Percentiles rank a stretch among this genome's conserved stretches.
Conservation (phyloP, 306 rosid genomes). For the Malus domestica region DNA sequence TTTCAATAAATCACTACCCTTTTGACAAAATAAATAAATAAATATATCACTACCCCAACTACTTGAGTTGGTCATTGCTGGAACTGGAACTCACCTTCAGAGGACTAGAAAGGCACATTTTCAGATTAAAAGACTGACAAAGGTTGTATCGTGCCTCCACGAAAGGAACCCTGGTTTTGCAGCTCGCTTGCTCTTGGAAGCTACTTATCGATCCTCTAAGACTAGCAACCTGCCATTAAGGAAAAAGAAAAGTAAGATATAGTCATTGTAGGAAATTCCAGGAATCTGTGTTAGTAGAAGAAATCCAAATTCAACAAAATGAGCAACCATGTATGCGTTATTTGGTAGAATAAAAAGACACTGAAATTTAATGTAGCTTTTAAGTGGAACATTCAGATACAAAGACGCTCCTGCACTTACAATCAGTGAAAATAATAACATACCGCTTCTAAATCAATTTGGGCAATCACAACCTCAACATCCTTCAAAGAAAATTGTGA, state of each 20-base stretch:
- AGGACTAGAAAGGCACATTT: slow-evolving; percentile 58
- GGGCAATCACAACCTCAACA: slow-evolving; percentile 77
- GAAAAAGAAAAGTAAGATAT: slow-evolving; percentile 3
- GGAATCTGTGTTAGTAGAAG: neutral
- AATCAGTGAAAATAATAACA: slow-evolving; percentile 16
- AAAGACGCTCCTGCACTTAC: neutral
- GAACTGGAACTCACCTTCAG: slow-evolving; percentile 52
- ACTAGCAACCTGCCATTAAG: slow-evolving; percentile 71
- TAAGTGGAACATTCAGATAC: neutral
- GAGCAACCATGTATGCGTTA: neutral
- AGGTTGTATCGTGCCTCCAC: slow-evolving; percentile 58
- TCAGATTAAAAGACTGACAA: slow-evolving; percentile 67
- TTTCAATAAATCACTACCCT: too few relatives aligned
- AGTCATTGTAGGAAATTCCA: neutral
- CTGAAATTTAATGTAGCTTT: neutral
- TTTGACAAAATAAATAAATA: too few relatives aligned
- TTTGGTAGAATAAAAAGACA: neutral
- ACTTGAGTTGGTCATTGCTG: slow-evolving; percentile 12
- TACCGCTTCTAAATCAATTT: slow-evolving; percentile 92
- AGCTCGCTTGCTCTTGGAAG: slow-evolving; percentile 98
- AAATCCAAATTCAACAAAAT: neutral
- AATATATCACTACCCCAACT: neutral
- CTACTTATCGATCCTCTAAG: slow-evolving; percentile 93
- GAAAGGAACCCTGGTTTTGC: slow-evolving; percentile 69
- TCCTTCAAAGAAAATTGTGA: slow-evolving; percentile 95